Conservation (phyloP, 2,329 filamentous ascomycete genomes). For the Plectosphaerella cucumerina region DNA sequence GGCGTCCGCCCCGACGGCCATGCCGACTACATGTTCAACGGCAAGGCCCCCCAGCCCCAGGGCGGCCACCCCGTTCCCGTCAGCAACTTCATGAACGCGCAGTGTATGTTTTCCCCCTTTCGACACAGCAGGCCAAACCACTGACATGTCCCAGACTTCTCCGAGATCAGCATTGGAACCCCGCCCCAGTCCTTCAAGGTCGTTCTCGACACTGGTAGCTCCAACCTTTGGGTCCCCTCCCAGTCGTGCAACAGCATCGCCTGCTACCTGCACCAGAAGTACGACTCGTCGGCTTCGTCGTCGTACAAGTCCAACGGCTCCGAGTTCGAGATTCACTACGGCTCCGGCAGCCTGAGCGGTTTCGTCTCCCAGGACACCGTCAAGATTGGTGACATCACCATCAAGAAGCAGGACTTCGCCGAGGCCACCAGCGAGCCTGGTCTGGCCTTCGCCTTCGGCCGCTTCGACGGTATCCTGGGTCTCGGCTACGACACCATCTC, state of each 20-base stretch:
- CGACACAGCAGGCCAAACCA: background rate
- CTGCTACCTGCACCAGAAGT: conserved; percentile 96
- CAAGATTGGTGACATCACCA: conserved; percentile 80
- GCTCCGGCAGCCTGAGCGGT: conserved; percentile 88
- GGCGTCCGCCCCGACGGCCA: conserved; percentile 68
- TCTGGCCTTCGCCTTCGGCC: conserved; percentile 93
- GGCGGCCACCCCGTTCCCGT: conserved; percentile 78
- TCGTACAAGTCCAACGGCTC: conserved; percentile 93
- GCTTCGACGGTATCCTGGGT: conserved; percentile 94
- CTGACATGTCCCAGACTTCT: conserved; percentile 68
- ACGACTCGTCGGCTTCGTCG: conserved; percentile 84
- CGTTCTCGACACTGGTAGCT: conserved; percentile 95
- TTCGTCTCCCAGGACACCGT: conserved; percentile 89
- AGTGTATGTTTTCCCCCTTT: conserved; percentile 66
- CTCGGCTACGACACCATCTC: conserved; percentile 93
- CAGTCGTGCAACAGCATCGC: conserved; percentile 89
- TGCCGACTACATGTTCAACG: conserved; percentile 74
- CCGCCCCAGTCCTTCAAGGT: conserved; percentile 97
- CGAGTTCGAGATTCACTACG: conserved; percentile 89
- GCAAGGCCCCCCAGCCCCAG: conserved; percentile 62
- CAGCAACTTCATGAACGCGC: conserved; percentile 97
- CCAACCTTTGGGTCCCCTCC: conserved; percentile 98
- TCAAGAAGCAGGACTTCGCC: conserved; percentile 90
- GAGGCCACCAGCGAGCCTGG: conserved; percentile 95
- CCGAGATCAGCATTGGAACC: conserved; percentile 87